Percentiles rank a stretch among this genome's conserved stretches.
These are phyloP conservation scores for Glonium stellatum DNA, from an alignment of 495 filamentous ascomycete species.

Conservation along the genomic window DNA sequence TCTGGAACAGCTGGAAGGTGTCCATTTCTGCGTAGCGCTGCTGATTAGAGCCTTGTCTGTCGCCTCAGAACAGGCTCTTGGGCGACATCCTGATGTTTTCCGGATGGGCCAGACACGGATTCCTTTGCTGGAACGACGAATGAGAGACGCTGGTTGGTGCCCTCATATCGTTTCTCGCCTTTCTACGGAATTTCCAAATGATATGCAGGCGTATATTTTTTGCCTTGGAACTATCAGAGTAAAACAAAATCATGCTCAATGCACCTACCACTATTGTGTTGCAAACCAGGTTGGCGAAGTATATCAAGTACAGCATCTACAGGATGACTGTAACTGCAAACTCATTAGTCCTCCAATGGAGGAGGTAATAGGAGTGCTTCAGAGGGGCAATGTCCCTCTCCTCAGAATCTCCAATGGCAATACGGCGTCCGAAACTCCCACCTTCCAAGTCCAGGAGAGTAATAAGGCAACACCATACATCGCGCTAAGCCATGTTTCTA, in stretches of 20 bases:
- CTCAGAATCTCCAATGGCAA: not conserved
- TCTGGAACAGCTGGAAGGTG: not conserved
- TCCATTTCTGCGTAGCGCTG: conserved; percentile 2
- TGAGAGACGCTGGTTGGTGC: not conserved
- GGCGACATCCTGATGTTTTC: not conserved
- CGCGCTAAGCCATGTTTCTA: not conserved
- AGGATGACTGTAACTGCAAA: conserved; percentile 5
- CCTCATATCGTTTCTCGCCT: not conserved
- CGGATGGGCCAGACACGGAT: not conserved
- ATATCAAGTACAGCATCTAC: not conserved
- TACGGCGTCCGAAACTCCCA: not conserved
- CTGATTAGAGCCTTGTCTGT: not conserved
- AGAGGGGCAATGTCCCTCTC: conserved; percentile 4
- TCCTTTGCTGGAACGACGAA: not conserved
- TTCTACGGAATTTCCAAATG: not conserved
- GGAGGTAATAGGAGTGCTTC: conserved; percentile 1
- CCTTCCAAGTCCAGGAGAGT: not conserved
- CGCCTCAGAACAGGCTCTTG: not conserved
- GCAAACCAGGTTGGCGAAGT: conserved; percentile 6
- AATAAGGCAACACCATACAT: not conserved
- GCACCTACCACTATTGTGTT: not conserved
- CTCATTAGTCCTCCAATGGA: not conserved
- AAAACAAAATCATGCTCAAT: not conserved
- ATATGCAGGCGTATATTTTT: not conserved
- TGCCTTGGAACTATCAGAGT: not conserved